Percentiles rank a stretch among this genome's conserved stretches.
Evolutionary conservation across 768 basidiomycete species (phyloP).

Genomic region (Boletellus ananas): DNA sequence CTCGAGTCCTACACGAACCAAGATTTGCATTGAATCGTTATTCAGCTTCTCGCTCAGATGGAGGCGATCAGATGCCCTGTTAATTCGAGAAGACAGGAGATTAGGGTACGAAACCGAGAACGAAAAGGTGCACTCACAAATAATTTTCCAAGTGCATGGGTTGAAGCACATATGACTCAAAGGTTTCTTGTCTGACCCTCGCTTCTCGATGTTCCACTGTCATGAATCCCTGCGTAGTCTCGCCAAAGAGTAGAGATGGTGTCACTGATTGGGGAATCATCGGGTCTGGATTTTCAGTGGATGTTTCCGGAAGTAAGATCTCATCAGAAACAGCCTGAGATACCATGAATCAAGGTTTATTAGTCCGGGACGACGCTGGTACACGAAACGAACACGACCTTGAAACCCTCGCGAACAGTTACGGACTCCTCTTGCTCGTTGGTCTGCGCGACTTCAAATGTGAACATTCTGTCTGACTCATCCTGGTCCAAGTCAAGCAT

Average conservation of each 20-base stretch:
- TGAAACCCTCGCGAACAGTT: constrained; percentile 40
- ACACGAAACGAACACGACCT: constrained; percentile 28
- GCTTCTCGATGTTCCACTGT: constrained; percentile 26
- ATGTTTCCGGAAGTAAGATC: constrained; percentile 10
- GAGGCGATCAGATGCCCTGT: constrained; percentile 25
- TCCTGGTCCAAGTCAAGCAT: constrained; percentile 35
- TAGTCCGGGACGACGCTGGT: background rate
- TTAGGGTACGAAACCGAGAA: background rate
- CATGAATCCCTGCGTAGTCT: constrained; percentile 40
- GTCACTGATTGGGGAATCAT: constrained; percentile 6
- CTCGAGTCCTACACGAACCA: constrained; percentile 28
- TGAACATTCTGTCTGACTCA: constrained; percentile 45
- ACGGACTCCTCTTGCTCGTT: constrained; percentile 54
- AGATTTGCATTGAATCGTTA: constrained; percentile 23
- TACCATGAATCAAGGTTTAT: background rate
- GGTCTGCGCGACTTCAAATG: constrained; percentile 52
- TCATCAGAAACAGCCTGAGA: constrained; percentile 9
- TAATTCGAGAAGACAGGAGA: background rate
- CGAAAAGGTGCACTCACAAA: constrained; percentile 16
- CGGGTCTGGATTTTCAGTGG: constrained; percentile 1
- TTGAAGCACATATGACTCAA: background rate
- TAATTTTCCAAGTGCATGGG: constrained; percentile 11
- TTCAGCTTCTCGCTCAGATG: constrained; percentile 21
- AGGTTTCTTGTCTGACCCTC: background rate
- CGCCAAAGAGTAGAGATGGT: constrained; percentile 37